Percentiles rank a stretch among this genome's conserved stretches.
These are phyloP conservation scores for Capsella rubella DNA, from an alignment of 441 rosid species.

Conservation along the genomic window DNA sequence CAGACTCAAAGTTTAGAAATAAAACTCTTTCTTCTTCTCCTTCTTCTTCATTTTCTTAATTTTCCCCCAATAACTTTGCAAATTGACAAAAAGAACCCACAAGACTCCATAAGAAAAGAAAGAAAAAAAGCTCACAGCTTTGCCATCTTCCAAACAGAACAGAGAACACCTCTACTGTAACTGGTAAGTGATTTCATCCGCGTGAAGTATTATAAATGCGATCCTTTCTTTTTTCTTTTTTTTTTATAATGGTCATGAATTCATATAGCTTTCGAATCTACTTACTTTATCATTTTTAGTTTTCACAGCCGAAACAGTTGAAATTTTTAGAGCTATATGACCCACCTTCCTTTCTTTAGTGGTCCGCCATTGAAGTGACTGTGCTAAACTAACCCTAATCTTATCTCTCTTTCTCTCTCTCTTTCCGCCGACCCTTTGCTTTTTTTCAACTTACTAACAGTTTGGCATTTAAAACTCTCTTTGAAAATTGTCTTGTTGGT, in stretches of 20 bases:
- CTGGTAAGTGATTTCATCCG: conserved; percentile 25
- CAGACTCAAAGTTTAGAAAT: background rate
- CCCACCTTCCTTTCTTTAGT: conserved; percentile 48
- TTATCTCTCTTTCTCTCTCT: conserved; percentile 25
- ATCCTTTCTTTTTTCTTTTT: background rate
- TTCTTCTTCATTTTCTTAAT: background rate
- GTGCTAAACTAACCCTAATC: conserved; percentile 29
- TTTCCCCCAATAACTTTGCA: conserved; percentile 15
- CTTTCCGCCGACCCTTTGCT: conserved; percentile 32
- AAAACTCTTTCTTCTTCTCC: background rate
- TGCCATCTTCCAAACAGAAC: conserved; percentile 20
- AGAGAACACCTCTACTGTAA: conserved; percentile 12
- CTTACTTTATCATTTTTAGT: background rate
- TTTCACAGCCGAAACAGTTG: conserved; percentile 46
- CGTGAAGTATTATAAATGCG: conserved; percentile 29
- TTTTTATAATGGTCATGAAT: background rate
- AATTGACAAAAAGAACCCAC: conserved; percentile 32
- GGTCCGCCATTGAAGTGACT: conserved; percentile 50
- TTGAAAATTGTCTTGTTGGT: conserved; percentile 40
- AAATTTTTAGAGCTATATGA: conserved; percentile 24
- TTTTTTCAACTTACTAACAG: conserved; percentile 38
- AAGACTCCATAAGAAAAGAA: conserved; percentile 26
- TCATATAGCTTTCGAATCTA: conserved; percentile 27
- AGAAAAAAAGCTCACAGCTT: conserved; percentile 35
- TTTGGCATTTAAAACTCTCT: conserved; percentile 42